These are phyloP conservation scores for Amphicarpaea edgeworthii DNA, from an alignment of 306 rosid genomes.

Conservation along the genomic window DNA sequence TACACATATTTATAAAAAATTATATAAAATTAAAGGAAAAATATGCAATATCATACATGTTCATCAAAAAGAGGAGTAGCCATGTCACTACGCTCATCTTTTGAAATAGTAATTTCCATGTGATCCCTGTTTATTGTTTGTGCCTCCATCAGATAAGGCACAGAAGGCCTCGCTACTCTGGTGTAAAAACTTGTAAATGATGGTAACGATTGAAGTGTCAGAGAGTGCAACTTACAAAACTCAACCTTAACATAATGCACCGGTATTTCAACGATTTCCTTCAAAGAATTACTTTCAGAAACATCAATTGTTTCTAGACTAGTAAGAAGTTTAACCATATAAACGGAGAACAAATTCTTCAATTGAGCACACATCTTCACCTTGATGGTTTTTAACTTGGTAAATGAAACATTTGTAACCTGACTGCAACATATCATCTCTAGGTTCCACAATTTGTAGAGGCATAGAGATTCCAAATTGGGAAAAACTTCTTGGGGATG, in stretches of 20 bases:
- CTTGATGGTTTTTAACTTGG: slow-evolving; percentile 45
- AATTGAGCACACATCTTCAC: slow-evolving; percentile 30
- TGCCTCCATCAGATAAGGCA: background rate
- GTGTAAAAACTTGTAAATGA: background rate
- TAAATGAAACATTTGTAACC: slow-evolving; percentile 15
- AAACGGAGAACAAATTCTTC: slow-evolving; percentile 45
- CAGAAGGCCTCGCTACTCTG: background rate
- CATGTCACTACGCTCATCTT: background rate
- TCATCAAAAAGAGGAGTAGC: background rate
- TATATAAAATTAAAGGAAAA: background rate
- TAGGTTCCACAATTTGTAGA: slow-evolving; percentile 26
- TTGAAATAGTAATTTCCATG: background rate
- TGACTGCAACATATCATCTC: slow-evolving; percentile 29
- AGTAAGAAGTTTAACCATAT: slow-evolving; percentile 14
- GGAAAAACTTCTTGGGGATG: slow-evolving; percentile 36
- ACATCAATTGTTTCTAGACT: slow-evolving; percentile 43
- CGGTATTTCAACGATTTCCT: slow-evolving; percentile 30
- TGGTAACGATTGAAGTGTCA: background rate
- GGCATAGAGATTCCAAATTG: slow-evolving; percentile 37
- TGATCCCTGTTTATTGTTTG: background rate
- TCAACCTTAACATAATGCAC: background rate
- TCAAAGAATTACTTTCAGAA: slow-evolving; percentile 31
- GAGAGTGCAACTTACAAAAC: slow-evolving; percentile 10
- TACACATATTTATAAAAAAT: no score
- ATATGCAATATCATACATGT: background rate